phyloP scores from a whole-genome alignment of 306 rosid genomes.

The Quercus mongolica region DNA sequence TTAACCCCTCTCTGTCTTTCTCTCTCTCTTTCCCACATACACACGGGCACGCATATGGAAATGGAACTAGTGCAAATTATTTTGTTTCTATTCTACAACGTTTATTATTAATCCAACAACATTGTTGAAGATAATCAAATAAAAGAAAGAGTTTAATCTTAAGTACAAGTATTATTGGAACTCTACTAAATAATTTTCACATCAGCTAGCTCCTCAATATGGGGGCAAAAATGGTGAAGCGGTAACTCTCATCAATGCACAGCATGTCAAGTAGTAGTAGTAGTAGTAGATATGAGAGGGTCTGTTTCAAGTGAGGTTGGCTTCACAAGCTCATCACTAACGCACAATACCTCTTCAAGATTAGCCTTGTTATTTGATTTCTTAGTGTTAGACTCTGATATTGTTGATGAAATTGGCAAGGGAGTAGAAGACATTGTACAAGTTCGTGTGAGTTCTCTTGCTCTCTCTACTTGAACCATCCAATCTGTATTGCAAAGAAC shows the following conservation, averaged over 20 bases:
- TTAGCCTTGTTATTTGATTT: not conserved
- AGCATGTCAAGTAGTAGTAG: conserved; percentile 1
- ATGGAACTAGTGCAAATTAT: conserved; percentile 17
- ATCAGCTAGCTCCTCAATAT: not conserved
- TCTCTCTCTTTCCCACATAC: not conserved
- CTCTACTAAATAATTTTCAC: conserved; percentile 23
- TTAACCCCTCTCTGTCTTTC: conserved; percentile 13
- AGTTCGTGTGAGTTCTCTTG: conserved; percentile 49
- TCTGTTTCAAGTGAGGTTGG: conserved; percentile 50
- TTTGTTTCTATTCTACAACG: conserved; percentile 17
- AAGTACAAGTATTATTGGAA: conserved; percentile 4
- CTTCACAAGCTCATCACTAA: conserved; percentile 22
- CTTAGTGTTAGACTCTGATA: conserved; percentile 1
- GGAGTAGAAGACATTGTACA: not conserved
- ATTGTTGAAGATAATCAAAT: not conserved
- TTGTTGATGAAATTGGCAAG: conserved; percentile 28
- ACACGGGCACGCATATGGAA: not conserved
- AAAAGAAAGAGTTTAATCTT: not conserved
- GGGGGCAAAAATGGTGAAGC: conserved; percentile 11
- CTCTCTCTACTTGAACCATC: conserved; percentile 55
- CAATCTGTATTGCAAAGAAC: conserved; percentile 81
- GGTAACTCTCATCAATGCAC: conserved; percentile 7
- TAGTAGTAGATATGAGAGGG: conserved; percentile 39
- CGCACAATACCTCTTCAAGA: conserved; percentile 43
- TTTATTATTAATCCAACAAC: conserved; percentile 27